Evolutionary conservation across 129 eudicot genomes (phyloP), one percentile per base, ranked within the genome.

Genomic region (Flaveria linearis): DNA sequence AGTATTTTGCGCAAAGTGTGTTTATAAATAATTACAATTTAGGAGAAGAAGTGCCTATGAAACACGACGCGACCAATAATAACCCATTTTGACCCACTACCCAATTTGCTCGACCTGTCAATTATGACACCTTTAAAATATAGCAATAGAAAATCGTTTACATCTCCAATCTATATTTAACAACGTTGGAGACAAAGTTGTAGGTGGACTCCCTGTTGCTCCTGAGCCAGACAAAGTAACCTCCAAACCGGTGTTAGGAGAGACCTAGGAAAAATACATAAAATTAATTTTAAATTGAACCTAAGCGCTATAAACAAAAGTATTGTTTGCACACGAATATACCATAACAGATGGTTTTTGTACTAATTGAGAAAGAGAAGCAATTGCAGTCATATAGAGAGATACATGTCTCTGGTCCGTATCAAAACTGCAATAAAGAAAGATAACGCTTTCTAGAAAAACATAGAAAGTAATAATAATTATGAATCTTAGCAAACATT

Each of bases 131-230:
- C 36, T 30, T 4, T 30, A 30, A 30, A 30, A 30, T 30, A 30
- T 30, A 30, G 23, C 39, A 71, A 41, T 7, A 43, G 0, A 49
- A 52, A 65, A 33, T 18, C 12, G 33, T 47, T 61, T 90, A 93
- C 98, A 93, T 88, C 86, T 90, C 97, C 98, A 93, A 43, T 88
- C 88, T 57, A 93, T 60, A 80, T 81, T 65, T 70, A 93, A 73
- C 79, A 73, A 68, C 3, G 95, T 69, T 25, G 98, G 98, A 78
- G 98, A 90, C 79, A 93, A 82, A 60, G 98, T 93, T 75, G 98
- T 88, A 23, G 97, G 97, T 74, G 89, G 87, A 58, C 64, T 83
- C 84, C 92, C 98, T 45, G 70, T 68, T 81, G 92, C 85, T 78
- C 82, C 98, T 3, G 96, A 85, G 72, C 96, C 97, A 22, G 96